Evolutionary conservation across 805 yeast species (phyloP).

Genomic region (Clavispora phyllophila): DNA sequence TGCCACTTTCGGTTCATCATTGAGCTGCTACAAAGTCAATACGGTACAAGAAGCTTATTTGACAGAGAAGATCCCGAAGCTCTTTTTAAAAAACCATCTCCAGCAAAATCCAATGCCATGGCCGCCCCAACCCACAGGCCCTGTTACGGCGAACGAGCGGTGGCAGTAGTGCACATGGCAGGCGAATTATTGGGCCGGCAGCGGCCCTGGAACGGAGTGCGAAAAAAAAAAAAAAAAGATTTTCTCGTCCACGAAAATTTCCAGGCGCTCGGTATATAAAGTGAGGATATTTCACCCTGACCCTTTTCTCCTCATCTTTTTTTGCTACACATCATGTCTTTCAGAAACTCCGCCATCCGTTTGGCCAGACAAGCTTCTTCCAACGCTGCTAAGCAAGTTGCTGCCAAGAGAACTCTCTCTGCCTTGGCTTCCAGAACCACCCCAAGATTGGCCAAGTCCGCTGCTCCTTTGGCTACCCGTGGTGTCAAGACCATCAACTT

Average conservation of each 20-base stretch:
- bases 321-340: conserved; percentile 28
- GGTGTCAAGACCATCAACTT: conserved; percentile 96
- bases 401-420: conserved; percentile 66
- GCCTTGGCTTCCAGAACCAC: conserved; percentile 47
- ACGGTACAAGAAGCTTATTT: no score
- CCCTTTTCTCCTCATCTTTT: conserved; percentile 4
- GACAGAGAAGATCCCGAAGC: no score
- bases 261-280: conserved; percentile 3
- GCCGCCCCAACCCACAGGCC: background rate
- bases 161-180: background rate
- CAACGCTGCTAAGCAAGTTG: conserved; percentile 37
- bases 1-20: no score
- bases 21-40: no score
- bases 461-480: conserved; percentile 59
- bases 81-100: no score
- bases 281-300: background rate
- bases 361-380: conserved; percentile 45
- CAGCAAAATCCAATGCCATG: background rate
- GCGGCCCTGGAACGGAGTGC: conserved; percentile 15
- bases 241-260: background rate
- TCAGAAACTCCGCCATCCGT: conserved; percentile 41
- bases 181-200: conserved; percentile 2
- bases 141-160: background rate
- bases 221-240: background rate
- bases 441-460: conserved; percentile 26